phyloP scores from a whole-genome alignment of 768 basidiomycete species.

The Hygrophoropsis aurantiaca region DNA sequence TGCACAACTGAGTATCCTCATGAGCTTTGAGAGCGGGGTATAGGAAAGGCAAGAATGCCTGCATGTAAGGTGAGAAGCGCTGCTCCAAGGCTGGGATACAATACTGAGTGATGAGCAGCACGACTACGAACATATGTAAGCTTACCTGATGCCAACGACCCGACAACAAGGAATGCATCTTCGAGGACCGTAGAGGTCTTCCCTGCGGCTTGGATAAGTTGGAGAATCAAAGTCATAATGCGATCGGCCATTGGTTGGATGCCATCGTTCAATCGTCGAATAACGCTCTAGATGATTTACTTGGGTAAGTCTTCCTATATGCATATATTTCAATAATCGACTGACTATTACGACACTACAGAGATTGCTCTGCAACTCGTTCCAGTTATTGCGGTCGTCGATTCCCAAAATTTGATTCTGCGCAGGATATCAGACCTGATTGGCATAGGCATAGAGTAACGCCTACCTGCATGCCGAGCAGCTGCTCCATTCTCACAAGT shows the following conservation, averaged over 20 bases:
- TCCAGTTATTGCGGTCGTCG: constrained; percentile 99
- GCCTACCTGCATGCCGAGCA: constrained; percentile 78
- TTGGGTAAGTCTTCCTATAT: too few species aligned
- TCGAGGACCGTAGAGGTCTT: constrained; percentile 95
- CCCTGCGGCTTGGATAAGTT: constrained; percentile 81
- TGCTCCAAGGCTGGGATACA: constrained; percentile 62
- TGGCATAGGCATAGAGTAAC: background rate
- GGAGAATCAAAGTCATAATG: constrained; percentile 90
- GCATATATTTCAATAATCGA: too few species aligned
- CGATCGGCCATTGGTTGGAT: constrained; percentile 90
- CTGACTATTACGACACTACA: constrained; percentile 87
- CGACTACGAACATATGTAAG: background rate
- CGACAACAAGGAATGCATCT: constrained; percentile 93
- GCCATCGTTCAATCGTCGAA: constrained; percentile 79
- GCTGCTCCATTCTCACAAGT: constrained; percentile 86
- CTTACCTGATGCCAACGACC: constrained; percentile 76
- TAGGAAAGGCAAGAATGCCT: constrained; percentile 82
- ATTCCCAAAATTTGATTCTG: constrained; percentile 92
- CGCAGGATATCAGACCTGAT: constrained; percentile 1
- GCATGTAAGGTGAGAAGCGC: constrained; percentile 79
- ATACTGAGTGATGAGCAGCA: background rate
- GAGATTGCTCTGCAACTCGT: constrained; percentile 94
- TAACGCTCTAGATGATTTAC: constrained; percentile 58
- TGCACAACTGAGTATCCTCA: constrained; percentile 95
- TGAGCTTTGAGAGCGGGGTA: constrained; percentile 87